These are phyloP conservation scores for Lagerstroemia fauriei DNA, from an alignment of 441 rosid genomes.

Conservation along the genomic window DNA sequence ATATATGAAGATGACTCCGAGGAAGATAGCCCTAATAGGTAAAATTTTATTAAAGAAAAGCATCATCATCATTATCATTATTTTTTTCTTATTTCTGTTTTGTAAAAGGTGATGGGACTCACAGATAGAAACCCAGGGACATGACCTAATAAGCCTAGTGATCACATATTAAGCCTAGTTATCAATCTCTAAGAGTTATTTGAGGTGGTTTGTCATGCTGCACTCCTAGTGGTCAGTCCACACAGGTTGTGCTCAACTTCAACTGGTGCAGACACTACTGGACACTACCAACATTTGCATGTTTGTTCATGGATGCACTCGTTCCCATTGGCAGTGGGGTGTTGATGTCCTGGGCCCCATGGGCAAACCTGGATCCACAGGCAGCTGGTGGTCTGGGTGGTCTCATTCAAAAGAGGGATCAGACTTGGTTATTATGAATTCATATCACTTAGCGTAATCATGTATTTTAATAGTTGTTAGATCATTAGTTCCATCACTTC, in stretches of 20 bases:
- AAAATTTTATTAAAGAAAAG: neutral
- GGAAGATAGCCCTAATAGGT: conserved; percentile 72
- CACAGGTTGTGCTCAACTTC: too few species aligned
- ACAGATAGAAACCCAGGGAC: neutral
- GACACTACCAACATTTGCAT: too few species aligned
- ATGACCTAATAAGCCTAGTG: neutral
- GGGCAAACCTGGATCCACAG: too few species aligned
- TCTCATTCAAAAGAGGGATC: neutral
- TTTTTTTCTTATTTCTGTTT: neutral
- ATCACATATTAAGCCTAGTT: neutral
- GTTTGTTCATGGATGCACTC: too few species aligned
- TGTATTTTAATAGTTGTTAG: neutral
- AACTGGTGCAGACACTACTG: neutral
- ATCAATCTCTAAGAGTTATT: too few species aligned
- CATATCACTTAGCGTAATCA: neutral
- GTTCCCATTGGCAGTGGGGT: too few species aligned
- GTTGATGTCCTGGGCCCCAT: too few species aligned
- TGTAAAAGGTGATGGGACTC: neutral
- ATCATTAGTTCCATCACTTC: neutral
- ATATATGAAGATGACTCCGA: conserved; percentile 62
- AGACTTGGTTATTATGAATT: neutral
- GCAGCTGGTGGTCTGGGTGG: neutral
- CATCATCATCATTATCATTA: neutral
- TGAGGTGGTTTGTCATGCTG: too few species aligned
- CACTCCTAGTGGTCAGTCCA: too few species aligned